Percentiles rank a stretch among this genome's conserved stretches.
Conservation (phyloP, 176 grass and related monocot genomes). For the Oryza glaberrima region DNA sequence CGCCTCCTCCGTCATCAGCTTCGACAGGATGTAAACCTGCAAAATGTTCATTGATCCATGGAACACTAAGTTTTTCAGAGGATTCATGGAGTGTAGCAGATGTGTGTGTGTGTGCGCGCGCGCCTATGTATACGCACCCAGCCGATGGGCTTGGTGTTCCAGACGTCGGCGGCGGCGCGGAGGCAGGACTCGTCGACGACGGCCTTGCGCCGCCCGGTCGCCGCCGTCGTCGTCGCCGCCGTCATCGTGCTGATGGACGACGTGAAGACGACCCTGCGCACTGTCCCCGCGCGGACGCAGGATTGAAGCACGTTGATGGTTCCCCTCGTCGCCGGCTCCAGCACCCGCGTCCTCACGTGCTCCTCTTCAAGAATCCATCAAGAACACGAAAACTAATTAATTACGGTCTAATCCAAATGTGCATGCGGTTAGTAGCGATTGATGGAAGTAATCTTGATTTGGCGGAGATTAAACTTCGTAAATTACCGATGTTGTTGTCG, state of each 20-base stretch:
- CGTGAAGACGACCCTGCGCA: constrained; percentile 76
- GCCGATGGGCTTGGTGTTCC: constrained; percentile 71
- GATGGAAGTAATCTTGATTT: neutral
- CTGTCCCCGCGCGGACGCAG: constrained; percentile 54
- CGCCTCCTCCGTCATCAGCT: constrained; percentile 72
- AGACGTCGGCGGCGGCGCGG: constrained; percentile 45
- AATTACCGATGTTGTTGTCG: constrained; percentile 55
- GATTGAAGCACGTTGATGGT: constrained; percentile 72
- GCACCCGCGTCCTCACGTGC: constrained; percentile 54
- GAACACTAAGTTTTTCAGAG: neutral
- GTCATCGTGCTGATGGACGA: constrained; percentile 90
- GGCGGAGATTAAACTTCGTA: neutral
- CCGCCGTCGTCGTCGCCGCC: constrained; percentile 21
- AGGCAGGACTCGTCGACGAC: constrained; percentile 78
- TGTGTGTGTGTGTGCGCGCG: too few relatives aligned
- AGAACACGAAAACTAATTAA: neutral
- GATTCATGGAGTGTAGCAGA: too few relatives aligned
- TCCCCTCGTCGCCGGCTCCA: constrained; percentile 68
- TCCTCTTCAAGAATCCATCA: constrained; percentile 51
- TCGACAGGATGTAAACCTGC: constrained; percentile 83
- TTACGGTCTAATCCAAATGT: neutral
- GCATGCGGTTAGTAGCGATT: neutral
- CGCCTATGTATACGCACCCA: constrained; percentile 51
- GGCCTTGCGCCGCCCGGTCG: constrained; percentile 29
- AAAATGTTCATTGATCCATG: neutral